phyloP scores from a whole-genome alignment of 169 alveolate species.

The Cryptosporidium parvum region DNA sequence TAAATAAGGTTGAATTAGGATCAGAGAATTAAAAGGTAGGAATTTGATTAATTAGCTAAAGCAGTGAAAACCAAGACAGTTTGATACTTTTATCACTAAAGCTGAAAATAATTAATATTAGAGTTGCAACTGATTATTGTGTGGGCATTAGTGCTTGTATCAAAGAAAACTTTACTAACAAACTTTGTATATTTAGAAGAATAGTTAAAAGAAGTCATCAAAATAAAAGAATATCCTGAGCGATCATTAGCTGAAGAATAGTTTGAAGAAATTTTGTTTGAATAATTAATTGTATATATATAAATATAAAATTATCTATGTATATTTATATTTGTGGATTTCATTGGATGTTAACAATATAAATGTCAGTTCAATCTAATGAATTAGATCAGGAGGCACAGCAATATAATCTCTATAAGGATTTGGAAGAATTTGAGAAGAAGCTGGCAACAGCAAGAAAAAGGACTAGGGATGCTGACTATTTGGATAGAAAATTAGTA shows the following conservation, averaged over 20 bases:
- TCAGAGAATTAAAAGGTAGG: neutral
- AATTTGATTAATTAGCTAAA: neutral
- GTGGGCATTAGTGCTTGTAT: neutral
- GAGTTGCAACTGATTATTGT: neutral
- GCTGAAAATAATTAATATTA: neutral
- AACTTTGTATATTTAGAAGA: neutral
- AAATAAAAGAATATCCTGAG: neutral
- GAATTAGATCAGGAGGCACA: neutral
- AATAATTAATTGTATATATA: too few relatives aligned
- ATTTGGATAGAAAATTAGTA: constrained; percentile 54
- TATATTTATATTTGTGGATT: neutral
- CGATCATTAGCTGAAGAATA: neutral
- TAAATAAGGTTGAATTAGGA: neutral
- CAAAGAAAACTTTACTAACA: too few relatives aligned
- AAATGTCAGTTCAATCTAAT: neutral
- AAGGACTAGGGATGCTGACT: constrained; percentile 64
- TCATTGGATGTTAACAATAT: neutral
- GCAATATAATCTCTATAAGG: constrained; percentile 2
- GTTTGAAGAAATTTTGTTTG: too few relatives aligned
- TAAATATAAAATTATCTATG: too few relatives aligned
- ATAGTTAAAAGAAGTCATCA: neutral
- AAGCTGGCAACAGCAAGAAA: constrained; percentile 33
- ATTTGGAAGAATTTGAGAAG: constrained; percentile 42
- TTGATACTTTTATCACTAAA: too few relatives aligned
- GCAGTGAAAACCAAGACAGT: neutral